These are phyloP conservation scores for Aspergillus affinis DNA, from an alignment of 495 filamentous ascomycete species.

Conservation along the genomic window DNA sequence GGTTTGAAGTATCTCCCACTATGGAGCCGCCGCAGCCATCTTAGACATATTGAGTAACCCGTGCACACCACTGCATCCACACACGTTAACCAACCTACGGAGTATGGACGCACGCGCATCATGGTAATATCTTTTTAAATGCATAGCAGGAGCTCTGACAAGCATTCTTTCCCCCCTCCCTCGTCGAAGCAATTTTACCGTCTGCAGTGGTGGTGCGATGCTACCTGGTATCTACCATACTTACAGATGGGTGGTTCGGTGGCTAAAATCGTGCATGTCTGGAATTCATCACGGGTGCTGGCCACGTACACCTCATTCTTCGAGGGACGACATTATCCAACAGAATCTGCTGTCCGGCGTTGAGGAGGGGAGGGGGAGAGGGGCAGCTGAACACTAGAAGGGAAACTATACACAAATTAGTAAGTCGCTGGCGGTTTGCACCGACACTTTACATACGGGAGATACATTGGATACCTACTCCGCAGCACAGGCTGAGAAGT, in stretches of 20 bases:
- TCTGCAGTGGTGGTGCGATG: background rate
- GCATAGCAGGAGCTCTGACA: conserved; percentile 11
- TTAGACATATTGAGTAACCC: background rate
- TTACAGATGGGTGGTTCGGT: background rate
- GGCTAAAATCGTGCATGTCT: background rate
- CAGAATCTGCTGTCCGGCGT: background rate
- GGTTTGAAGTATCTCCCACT: background rate
- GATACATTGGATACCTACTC: background rate
- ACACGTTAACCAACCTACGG: background rate
- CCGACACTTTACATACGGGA: background rate
- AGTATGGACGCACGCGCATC: conserved; percentile 1
- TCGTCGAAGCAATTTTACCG: background rate
- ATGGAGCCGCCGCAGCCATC: background rate
- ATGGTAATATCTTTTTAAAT: background rate
- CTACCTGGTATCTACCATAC: background rate
- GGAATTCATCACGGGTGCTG: background rate
- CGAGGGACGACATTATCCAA: background rate
- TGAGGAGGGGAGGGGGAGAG: conserved; percentile 3
- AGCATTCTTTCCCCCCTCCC: conserved; percentile 1
- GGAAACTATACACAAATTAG: background rate
- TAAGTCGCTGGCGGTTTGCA: background rate
- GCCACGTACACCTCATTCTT: background rate
- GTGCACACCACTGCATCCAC: background rate
- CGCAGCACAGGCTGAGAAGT: too few relatives aligned
- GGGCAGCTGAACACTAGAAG: background rate